Evolutionary conservation across 2,329 filamentous ascomycete genomes (phyloP).

Genomic region (Nannizziopsis barbatae): DNA sequence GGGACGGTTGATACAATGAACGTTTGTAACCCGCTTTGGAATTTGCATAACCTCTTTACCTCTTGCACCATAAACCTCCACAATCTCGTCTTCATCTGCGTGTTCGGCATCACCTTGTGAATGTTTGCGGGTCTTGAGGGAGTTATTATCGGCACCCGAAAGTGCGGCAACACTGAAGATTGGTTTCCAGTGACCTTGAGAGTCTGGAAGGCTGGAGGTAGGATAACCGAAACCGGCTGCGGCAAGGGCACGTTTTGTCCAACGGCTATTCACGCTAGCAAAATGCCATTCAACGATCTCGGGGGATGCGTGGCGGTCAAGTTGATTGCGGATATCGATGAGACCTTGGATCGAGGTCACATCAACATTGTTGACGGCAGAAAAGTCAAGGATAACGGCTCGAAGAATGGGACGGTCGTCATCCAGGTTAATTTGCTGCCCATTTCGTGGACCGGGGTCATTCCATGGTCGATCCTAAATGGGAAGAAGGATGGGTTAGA

Average conservation of each 20-base stretch:
- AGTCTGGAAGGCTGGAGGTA: constrained; percentile 6
- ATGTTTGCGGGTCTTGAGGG: not conserved
- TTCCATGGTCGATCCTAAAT: constrained; percentile 45
- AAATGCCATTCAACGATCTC: constrained; percentile 35
- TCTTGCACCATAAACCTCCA: not conserved
- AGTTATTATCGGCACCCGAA: constrained; percentile 1
- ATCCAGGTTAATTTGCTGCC: constrained; percentile 10
- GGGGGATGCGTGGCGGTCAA: constrained; percentile 41
- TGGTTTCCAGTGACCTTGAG: constrained; percentile 12
- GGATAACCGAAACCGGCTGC: constrained; percentile 45
- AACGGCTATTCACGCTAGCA: constrained; percentile 44
- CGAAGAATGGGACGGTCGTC: constrained; percentile 38
- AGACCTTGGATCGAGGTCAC: constrained; percentile 46
- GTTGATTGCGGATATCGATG: constrained; percentile 44
- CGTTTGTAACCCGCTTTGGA: constrained; percentile 9
- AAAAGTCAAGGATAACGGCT: constrained; percentile 47
- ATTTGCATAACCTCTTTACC: constrained; percentile 2
- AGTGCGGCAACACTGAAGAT: constrained; percentile 14
- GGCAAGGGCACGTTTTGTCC: constrained; percentile 47
- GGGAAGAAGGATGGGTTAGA: not conserved
- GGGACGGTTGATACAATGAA: constrained; percentile 13
- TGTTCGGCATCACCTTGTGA: not conserved
- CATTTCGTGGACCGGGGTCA: constrained; percentile 35
- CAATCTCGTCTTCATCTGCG: constrained; percentile 1
- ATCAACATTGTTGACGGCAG: constrained; percentile 46